Conservation (phyloP, 164 flowering plant species). For the Warburgia ugandensis region DNA sequence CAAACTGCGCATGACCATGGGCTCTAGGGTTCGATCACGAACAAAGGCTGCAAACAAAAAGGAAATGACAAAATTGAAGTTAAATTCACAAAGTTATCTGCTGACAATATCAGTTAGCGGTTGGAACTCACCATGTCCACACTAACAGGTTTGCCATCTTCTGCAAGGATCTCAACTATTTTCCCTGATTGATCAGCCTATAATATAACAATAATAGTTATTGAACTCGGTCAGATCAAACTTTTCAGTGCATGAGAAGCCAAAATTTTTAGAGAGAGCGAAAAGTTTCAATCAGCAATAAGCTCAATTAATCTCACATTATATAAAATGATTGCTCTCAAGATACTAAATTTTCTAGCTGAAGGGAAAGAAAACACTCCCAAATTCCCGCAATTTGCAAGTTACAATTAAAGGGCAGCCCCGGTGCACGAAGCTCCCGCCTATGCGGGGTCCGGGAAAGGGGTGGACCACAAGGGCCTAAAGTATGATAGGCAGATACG, state of each 20-base stretch:
- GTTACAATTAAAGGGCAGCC: too few relatives aligned
- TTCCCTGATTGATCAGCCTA: constrained; percentile 60
- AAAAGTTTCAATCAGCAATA: neutral
- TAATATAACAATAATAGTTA: neutral
- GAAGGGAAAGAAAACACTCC: neutral
- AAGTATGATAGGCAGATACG: too few relatives aligned
- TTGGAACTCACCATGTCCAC: constrained; percentile 39
- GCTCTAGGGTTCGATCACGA: too few relatives aligned
- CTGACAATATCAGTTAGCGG: too few relatives aligned
- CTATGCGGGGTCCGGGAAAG: too few relatives aligned
- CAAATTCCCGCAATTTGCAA: neutral
- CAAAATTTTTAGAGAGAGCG: neutral
- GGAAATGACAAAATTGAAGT: too few relatives aligned
- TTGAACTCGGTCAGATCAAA: neutral
- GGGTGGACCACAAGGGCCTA: neutral
- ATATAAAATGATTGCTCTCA: neutral
- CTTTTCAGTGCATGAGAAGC: neutral
- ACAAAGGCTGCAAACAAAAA: too few relatives aligned
- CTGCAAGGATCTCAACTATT: constrained; percentile 39
- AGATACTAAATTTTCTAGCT: neutral
- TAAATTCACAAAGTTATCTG: too few relatives aligned
- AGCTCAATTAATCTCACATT: neutral
- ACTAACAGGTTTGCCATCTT: constrained; percentile 52
- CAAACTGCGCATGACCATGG: too few relatives aligned
- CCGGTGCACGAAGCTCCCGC: too few relatives aligned